These are phyloP conservation scores for Hanseniaspora uvarum DNA, from an alignment of 1,139 yeast genomes.

Conservation along the genomic window DNA sequence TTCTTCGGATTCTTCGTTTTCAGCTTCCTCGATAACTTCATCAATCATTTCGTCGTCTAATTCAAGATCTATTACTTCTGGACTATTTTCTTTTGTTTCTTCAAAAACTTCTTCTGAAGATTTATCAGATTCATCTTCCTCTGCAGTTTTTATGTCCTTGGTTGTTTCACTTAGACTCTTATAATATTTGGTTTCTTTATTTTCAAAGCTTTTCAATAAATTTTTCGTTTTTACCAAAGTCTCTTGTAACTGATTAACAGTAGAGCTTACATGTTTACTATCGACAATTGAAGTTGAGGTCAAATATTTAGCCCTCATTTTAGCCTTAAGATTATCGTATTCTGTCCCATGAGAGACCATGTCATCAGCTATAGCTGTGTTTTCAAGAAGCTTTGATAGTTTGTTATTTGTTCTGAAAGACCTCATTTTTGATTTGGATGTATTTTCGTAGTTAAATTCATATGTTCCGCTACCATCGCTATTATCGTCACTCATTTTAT, in stretches of 20 bases:
- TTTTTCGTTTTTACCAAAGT: not conserved
- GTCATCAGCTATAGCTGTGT: not conserved
- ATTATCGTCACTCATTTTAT: not conserved
- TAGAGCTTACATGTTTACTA: not conserved
- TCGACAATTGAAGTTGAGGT: not conserved
- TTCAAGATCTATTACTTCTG: not conserved
- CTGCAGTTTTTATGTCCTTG: not conserved
- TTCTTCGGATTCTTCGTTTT: not conserved
- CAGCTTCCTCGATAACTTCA: not conserved
- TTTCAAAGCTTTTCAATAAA: not conserved
- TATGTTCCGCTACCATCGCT: not conserved
- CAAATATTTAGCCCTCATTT: conserved; percentile 1
- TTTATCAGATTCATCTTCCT: not conserved
- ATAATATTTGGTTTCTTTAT: not conserved
- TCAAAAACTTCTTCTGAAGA: not conserved
- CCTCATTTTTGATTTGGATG: not conserved
- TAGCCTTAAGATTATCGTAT: not conserved
- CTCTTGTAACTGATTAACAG: not conserved
- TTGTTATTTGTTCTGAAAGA: conserved; percentile 3
- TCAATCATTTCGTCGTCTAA: not conserved
- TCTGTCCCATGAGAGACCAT: not conserved
- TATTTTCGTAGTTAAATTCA: not conserved
- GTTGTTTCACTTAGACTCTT: not conserved
- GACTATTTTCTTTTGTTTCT: not conserved
- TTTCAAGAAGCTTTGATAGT: not conserved